Base-by-base conservation (phyloP, 495 filamentous ascomycete genomes). In the Neurospora hispaniola region DNA sequence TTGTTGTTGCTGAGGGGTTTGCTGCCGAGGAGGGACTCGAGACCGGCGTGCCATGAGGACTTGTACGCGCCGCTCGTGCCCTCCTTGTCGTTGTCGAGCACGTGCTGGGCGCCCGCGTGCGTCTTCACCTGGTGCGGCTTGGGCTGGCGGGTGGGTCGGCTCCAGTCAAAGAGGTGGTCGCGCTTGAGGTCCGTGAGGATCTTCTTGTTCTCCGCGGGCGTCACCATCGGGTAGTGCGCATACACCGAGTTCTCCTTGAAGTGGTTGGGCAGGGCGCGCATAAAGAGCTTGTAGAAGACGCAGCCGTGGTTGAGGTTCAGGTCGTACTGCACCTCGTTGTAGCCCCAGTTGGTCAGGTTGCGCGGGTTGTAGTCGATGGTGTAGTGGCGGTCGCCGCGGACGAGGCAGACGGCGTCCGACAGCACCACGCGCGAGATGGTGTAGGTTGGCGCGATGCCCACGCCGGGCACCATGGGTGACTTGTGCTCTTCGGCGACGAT, bases 201-300 rank as follows among this genome's bases (percentile, higher is more conserved):
- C 76, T 88, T 89, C 48, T 84, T 80, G 75, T 92, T 96, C 80
- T 96, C 93, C 4, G 76, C 77, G 2, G 81, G 80, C 35, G 92
- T 89, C 7, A 91, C 93, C 88, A 97, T 92, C 5, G 93, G 93
- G 78, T 92, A 96, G 76, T 94, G 91, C n/a, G 92, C 92, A 73
- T 96, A 96, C 73, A 94, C 89, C 1, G 92, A 94, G 81, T 96
- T 91, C 40, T 83, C 78, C 79, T 90, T 90, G 88, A 92, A 95
- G 78, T 90, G 88, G 74, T 91, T 87, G 3, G 93, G 93, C 85
- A 97, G 94, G 3, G 93, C 90, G 27, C 91, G 86, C 69, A 90
- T 82, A 70, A 93, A 90, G 70, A 96, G 84, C 83, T 95, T 97
- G 83, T 94, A 94, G 79, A 94, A 90, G 5, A 95, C 91, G 74